These are phyloP conservation scores for Mortierella sp. DNA, from an alignment of 371 early-diverging fungal species.

Conservation along the genomic window DNA sequence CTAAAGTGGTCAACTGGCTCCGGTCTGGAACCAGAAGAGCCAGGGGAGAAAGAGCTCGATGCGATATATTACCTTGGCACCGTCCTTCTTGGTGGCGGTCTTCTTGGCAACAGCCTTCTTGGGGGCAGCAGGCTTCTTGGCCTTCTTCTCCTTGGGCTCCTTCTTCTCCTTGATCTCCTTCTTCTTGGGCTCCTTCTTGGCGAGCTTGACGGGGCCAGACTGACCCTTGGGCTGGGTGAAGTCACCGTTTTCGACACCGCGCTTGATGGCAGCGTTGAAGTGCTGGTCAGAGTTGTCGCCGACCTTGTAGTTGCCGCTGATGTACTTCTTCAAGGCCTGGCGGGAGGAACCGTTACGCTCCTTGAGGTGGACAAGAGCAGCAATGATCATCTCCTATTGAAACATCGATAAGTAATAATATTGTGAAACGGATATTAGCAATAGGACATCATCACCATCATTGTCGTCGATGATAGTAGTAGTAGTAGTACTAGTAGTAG, in stretches of 20 bases:
- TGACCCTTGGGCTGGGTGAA: slow-evolving; percentile 83
- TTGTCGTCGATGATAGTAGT: not conserved
- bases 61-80: slow-evolving; percentile 36
- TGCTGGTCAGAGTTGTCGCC: slow-evolving; percentile 70
- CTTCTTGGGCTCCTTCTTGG: slow-evolving; percentile 71
- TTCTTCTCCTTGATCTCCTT: slow-evolving; percentile 66
- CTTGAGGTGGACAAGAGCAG: slow-evolving; percentile 76
- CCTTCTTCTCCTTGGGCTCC: slow-evolving; percentile 59
- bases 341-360: slow-evolving; percentile 86
- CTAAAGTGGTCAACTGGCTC: not conserved
- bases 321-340: slow-evolving; percentile 88
- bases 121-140: slow-evolving; percentile 59
- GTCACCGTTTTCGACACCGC: slow-evolving; percentile 74
- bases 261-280: slow-evolving; percentile 82
- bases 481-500: no score
- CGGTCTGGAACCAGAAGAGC: not conserved
- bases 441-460: not conserved
- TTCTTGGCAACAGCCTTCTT: slow-evolving; percentile 59
- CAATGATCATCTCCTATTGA: slow-evolving; percentile 68
- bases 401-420: not conserved
- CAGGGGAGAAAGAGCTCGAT: slow-evolving; percentile 44
- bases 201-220: slow-evolving; percentile 80
- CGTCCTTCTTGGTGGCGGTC: slow-evolving; percentile 56
- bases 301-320: slow-evolving; percentile 82
- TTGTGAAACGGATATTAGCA: not conserved